These are phyloP conservation scores for Abelmoschus esculentus DNA, from an alignment of 345 rosid species.

Conservation along the genomic window DNA sequence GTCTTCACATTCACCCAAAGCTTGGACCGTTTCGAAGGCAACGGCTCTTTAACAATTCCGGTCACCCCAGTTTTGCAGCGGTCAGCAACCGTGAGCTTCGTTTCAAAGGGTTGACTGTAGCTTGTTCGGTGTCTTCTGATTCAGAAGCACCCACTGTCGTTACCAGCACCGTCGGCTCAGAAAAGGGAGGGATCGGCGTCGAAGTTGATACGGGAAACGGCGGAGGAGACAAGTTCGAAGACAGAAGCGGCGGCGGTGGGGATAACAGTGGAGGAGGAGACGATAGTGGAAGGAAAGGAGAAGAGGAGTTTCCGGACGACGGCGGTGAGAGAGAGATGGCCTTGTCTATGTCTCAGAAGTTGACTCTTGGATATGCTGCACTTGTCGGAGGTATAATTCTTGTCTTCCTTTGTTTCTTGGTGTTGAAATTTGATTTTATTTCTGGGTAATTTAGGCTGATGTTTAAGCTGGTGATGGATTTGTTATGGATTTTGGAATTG, in stretches of 20 bases:
- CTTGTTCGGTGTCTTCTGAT: slow-evolving; percentile 22
- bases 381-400: slow-evolving; percentile 3
- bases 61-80: not conserved
- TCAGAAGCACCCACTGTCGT: slow-evolving; percentile 17
- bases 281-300: slow-evolving; percentile 2
- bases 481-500: not conserved
- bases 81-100: not conserved
- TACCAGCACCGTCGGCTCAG: slow-evolving; percentile 19
- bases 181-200: slow-evolving; percentile 19
- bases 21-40: slow-evolving; percentile 13
- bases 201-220: slow-evolving; percentile 12
- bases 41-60: not conserved
- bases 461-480: no score
- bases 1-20: slow-evolving; percentile 19
- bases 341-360: slow-evolving; percentile 58
- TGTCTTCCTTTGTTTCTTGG: not conserved
- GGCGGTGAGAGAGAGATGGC: slow-evolving; percentile 20
- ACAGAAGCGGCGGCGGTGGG: slow-evolving; percentile 6
- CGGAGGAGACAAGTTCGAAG: slow-evolving; percentile 10
- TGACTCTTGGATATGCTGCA: slow-evolving; percentile 13
- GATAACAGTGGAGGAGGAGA: not conserved
- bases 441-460: no score
- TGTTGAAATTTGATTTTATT: not conserved
- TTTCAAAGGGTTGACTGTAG: slow-evolving; percentile 11
- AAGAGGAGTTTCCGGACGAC: slow-evolving; percentile 1